Evolutionary conservation across 2,329 filamentous ascomycete species (phyloP), one percentile per base, ranked within the genome.

Genomic region (Colletotrichum paranaense): DNA sequence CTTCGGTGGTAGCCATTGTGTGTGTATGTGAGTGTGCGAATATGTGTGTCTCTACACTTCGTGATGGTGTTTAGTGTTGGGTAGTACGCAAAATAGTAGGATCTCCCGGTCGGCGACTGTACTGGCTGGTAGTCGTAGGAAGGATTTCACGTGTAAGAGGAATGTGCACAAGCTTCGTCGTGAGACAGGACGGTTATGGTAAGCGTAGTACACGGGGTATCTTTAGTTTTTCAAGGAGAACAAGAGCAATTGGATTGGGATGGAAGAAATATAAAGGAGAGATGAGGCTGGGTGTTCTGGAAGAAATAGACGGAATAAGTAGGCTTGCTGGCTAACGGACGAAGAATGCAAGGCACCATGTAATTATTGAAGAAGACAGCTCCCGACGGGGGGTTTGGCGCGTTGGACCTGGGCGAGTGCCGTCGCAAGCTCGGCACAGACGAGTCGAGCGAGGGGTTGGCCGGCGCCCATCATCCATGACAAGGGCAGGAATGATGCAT

Each of bases 1-100:
- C 86, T 70, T 97, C 93, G 80, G 90, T 90, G 77, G 89, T 88
- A 76, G 91, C 88, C 93, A 95, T 95, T 77, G 75, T 87, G 80
- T 77, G 75, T 87, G 80, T 24, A 26, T 42, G 30, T 49, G 19
- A 16, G 5, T 30, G 28, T 30, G 28, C 28, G 30, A 38, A 46
- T 30, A 16, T 26, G 55, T 22, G 53, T 35, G 5, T 9, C 55
- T 55, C 26, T 46, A 11, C 12, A 38, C n/a, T 49, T 63, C 30
- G n/a, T 62, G 67, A 46, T 67, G 30, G 52, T 72, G 62, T 74
- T 67, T 62, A 53, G 57, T 42, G 11, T 58, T 52, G 38, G 28
- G 46, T 56, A 14, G 53, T 14, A 46, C 57, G 22, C 42, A 26
- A 26, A 42, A 28, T 68, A 19, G 28, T n/a, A 24, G 42, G 1